phyloP scores from a whole-genome alignment of 345 rosid species.

The Linum tenue region DNA sequence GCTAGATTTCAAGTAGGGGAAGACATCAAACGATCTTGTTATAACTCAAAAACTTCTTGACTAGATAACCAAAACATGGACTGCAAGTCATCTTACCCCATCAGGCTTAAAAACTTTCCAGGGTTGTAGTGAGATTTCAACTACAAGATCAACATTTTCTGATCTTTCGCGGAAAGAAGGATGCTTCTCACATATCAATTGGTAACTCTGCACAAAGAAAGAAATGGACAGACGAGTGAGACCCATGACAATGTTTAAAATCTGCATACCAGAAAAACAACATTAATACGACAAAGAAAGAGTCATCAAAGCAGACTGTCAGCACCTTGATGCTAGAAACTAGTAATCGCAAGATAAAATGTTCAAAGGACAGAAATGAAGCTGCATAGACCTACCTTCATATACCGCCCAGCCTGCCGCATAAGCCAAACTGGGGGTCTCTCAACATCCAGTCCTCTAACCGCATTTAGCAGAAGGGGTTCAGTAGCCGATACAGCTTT shows the following conservation, averaged over 20 bases:
- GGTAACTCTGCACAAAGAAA: slow-evolving; percentile 62
- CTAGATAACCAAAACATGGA: background rate
- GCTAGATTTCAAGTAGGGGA: background rate
- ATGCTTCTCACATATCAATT: slow-evolving; percentile 72
- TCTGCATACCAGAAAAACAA: background rate
- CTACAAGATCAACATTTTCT: slow-evolving; percentile 91
- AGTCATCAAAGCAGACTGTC: background rate
- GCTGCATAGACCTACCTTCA: slow-evolving; percentile 74
- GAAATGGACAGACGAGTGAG: background rate
- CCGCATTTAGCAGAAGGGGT: slow-evolving; percentile 88
- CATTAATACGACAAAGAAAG: no score
- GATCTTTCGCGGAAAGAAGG: slow-evolving; percentile 93
- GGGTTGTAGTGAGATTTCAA: slow-evolving; percentile 90
- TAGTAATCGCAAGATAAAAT: no score
- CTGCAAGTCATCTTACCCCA: slow-evolving; percentile 46
- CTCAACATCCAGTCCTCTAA: slow-evolving; percentile 79
- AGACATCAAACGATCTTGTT: background rate
- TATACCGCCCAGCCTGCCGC: slow-evolving; percentile 99
- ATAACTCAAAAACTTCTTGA: no score
- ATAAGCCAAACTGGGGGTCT: slow-evolving; percentile 99
- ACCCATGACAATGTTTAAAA: no score
- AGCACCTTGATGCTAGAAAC: background rate
- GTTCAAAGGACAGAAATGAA: slow-evolving; percentile 4
- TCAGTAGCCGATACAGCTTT: slow-evolving; percentile 39
- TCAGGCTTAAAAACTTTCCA: slow-evolving; percentile 94